These are phyloP conservation scores for Herpomyces periplanetae DNA, from an alignment of 2,329 filamentous ascomycete genomes.

Conservation along the genomic window DNA sequence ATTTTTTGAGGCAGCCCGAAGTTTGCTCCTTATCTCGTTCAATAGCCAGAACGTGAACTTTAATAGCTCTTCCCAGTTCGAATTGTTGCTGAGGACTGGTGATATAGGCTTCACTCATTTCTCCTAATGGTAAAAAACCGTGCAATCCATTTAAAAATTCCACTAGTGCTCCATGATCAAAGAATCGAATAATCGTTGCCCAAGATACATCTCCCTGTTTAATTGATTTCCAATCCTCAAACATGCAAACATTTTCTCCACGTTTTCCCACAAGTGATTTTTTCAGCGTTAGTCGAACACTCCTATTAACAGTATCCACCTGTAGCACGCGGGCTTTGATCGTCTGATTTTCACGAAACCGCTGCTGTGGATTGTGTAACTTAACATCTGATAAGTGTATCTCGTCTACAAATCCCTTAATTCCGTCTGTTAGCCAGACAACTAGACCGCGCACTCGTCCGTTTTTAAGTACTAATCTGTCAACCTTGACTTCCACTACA, in stretches of 20 bases:
- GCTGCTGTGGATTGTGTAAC: slow-evolving; percentile 73
- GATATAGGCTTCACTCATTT: slow-evolving; percentile 95
- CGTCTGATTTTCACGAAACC: slow-evolving; percentile 50
- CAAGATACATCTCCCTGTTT: slow-evolving; percentile 33
- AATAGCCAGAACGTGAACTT: slow-evolving; percentile 47
- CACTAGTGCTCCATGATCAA: slow-evolving; percentile 40
- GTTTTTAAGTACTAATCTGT: slow-evolving; percentile 40
- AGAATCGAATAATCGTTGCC: slow-evolving; percentile 50
- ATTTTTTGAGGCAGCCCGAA: too few relatives aligned
- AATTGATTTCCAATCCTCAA: slow-evolving; percentile 36
- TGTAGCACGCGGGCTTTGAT: slow-evolving; percentile 60
- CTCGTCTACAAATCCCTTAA: slow-evolving; percentile 55
- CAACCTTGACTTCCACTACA: slow-evolving; percentile 39
- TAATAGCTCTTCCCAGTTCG: slow-evolving; percentile 55
- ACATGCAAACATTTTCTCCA: slow-evolving; percentile 44
- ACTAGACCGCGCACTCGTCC: slow-evolving; percentile 45
- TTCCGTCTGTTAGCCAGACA: slow-evolving; percentile 44
- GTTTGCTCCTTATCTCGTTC: slow-evolving; percentile 23
- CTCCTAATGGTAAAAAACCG: slow-evolving; percentile 60
- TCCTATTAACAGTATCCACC: slow-evolving; percentile 28
- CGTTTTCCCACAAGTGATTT: slow-evolving; percentile 80
- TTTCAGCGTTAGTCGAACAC: slow-evolving; percentile 60
- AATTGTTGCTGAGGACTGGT: slow-evolving; percentile 64
- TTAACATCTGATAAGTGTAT: slow-evolving; percentile 58
- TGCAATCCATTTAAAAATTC: slow-evolving; percentile 57